These are phyloP conservation scores for Thymus mandschuricus DNA, from an alignment of 257 asterid genomes.

Conservation along the genomic window DNA sequence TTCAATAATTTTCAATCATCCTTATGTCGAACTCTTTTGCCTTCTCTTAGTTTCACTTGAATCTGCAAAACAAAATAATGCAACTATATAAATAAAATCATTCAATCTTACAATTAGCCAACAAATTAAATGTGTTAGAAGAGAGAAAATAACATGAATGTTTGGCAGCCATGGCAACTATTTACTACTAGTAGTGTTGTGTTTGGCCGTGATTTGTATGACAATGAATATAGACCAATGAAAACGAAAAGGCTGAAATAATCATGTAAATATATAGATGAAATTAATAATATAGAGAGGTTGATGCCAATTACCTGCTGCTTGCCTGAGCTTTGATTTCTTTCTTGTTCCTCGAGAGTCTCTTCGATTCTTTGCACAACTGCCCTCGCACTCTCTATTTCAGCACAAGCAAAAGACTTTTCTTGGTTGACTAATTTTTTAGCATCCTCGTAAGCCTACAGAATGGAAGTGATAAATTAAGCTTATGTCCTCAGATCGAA, in stretches of 20 bases:
- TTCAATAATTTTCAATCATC: too few species aligned
- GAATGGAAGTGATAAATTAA: not conserved
- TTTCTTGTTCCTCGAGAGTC: conserved; percentile 94
- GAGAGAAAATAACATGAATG: too few species aligned
- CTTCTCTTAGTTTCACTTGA: too few species aligned
- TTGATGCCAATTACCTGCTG: conserved; percentile 46
- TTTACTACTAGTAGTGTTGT: too few species aligned
- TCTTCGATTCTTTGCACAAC: conserved; percentile 95
- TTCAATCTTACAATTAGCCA: too few species aligned
- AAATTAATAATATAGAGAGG: not conserved
- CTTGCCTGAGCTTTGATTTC: conserved; percentile 67
- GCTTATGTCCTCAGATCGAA: not conserved
- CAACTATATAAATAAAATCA: too few species aligned
- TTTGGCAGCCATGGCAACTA: too few species aligned
- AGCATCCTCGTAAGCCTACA: conserved; percentile 99
- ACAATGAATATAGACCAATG: not conserved
- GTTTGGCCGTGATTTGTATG: too few species aligned
- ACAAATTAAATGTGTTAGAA: too few species aligned
- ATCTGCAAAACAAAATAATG: too few species aligned
- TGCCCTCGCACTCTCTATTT: conserved; percentile 95
- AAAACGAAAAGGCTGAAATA: not conserved
- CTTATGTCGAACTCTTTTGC: too few species aligned
- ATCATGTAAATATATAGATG: not conserved
- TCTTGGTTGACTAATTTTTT: conserved; percentile 94
- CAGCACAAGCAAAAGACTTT: conserved; percentile 99